A percentile compares a stretch with the other conserved stretches of the same genome.
Evolutionary conservation across 2,329 filamentous ascomycete species (phyloP).

Genomic region (Helicocarpus griseus): DNA sequence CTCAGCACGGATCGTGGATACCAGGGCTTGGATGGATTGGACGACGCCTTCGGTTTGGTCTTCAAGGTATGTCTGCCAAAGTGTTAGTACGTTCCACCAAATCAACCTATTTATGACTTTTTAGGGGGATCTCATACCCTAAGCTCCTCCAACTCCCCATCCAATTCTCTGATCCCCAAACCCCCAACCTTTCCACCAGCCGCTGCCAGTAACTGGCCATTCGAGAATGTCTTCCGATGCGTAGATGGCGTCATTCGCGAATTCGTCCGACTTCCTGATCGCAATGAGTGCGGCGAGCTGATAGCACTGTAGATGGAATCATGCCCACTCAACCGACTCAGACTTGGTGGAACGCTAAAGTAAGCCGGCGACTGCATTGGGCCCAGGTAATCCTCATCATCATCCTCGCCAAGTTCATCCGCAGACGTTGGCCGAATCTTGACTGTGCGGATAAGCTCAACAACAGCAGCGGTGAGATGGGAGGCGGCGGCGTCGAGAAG

Average conservation of each 20-base stretch:
- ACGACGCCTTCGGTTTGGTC: conserved; percentile 72
- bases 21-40: conserved; percentile 71
- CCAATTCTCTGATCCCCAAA: conserved; percentile 33
- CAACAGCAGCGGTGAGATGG: conserved; percentile 73
- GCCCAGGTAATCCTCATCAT: conserved; percentile 53
- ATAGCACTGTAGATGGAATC: conserved; percentile 68
- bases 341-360: conserved; percentile 49
- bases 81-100: conserved; percentile 14
- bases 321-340: conserved; percentile 47
- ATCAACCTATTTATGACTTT: too few relatives aligned
- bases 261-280: conserved; percentile 24
- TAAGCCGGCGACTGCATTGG: conserved; percentile 60
- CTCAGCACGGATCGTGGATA: conserved; percentile 59
- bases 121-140: conserved; percentile 38
- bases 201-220: conserved; percentile 18
- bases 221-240: conserved; percentile 20
- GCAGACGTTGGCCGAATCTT: conserved; percentile 71
- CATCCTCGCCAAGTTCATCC: conserved; percentile 68
- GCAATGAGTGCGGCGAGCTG: conserved; percentile 51
- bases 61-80: conserved; percentile 60
- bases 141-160: conserved; percentile 49
- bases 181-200: conserved; percentile 23
- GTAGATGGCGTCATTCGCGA: conserved; percentile 18
- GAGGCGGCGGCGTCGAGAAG: conserved; percentile 87
- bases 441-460: conserved; percentile 73